Conservation (phyloP, 768 basidiomycete genomes). For the Auricularia auricula-judae region DNA sequence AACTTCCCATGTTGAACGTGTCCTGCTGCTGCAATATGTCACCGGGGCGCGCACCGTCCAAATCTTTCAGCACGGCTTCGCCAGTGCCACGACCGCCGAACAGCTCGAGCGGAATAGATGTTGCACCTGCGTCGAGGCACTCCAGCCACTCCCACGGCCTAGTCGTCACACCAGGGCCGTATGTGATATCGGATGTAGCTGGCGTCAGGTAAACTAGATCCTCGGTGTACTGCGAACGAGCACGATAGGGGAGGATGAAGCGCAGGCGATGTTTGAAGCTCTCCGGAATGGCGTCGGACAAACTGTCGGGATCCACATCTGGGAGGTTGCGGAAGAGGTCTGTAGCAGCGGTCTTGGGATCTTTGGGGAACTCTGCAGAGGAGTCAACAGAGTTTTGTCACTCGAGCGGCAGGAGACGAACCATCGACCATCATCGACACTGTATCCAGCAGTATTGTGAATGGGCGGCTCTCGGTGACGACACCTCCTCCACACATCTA, state of each 20-base stretch:
- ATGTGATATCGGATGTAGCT: conserved; percentile 35
- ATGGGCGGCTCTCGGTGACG: conserved; percentile 37
- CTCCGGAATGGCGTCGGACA: conserved; percentile 45
- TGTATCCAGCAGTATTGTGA: conserved; percentile 62
- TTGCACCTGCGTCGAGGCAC: conserved; percentile 61
- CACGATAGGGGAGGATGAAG: conserved; percentile 44
- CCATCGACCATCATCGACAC: conserved; percentile 66
- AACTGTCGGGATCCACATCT: conserved; percentile 31
- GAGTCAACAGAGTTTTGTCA: not conserved
- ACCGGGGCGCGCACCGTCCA: conserved; percentile 14
- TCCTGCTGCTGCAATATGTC: conserved; percentile 38
- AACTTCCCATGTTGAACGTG: conserved; percentile 44
- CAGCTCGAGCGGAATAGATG: conserved; percentile 60
- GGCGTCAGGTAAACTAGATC: conserved; percentile 50
- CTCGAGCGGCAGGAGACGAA: no score
- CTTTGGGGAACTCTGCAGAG: conserved; percentile 48
- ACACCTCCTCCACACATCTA: conserved; percentile 8
- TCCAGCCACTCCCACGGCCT: conserved; percentile 86
- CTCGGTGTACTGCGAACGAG: conserved; percentile 38
- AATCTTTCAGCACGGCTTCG: conserved; percentile 34
- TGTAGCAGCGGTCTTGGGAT: conserved; percentile 39
- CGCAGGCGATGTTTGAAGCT: conserved; percentile 48
- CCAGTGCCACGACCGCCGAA: conserved; percentile 59
- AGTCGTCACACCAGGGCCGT: conserved; percentile 48
- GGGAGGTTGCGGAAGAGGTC: conserved; percentile 65